Conservation (phyloP, 495 filamentous ascomycete genomes). For the Lepidopterella palustris region DNA sequence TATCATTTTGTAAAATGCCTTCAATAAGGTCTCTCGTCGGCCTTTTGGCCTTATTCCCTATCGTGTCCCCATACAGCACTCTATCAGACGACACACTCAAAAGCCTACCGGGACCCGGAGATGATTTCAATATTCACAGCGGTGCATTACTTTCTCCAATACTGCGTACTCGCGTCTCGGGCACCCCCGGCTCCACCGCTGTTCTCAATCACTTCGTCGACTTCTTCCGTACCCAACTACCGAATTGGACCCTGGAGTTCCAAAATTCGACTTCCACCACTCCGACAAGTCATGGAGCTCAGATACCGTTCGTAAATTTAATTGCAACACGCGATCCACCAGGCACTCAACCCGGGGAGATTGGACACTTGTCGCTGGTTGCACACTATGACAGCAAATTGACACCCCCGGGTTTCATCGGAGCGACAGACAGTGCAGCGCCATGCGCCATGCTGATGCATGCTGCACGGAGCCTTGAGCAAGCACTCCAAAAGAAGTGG, state of each 20-base stretch:
- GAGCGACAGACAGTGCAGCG: constrained; percentile 86
- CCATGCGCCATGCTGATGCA: constrained; percentile 92
- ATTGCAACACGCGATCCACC: constrained; percentile 88
- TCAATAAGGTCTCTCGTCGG: background rate
- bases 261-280: constrained; percentile 84
- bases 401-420: constrained; percentile 80
- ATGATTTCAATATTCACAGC: constrained; percentile 73
- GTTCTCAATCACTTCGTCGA: constrained; percentile 76
- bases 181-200: constrained; percentile 64
- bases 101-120: constrained; percentile 57
- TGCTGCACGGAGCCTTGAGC: constrained; percentile 71
- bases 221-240: constrained; percentile 69
- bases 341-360: constrained; percentile 63
- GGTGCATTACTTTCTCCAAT: constrained; percentile 80
- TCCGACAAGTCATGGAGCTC: constrained; percentile 58
- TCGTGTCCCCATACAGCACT: constrained; percentile 56
- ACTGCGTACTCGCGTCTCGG: constrained; percentile 82
- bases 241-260: constrained; percentile 69
- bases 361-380: constrained; percentile 74
- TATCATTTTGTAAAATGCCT: background rate
- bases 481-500: constrained; percentile 75
- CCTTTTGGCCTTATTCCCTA: constrained; percentile 31
- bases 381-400: constrained; percentile 92
- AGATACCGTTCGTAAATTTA: constrained; percentile 80
- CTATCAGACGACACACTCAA: constrained; percentile 67